Conservation (phyloP, 169 alveolate species). For the Plasmodium chabaudi region DNA sequence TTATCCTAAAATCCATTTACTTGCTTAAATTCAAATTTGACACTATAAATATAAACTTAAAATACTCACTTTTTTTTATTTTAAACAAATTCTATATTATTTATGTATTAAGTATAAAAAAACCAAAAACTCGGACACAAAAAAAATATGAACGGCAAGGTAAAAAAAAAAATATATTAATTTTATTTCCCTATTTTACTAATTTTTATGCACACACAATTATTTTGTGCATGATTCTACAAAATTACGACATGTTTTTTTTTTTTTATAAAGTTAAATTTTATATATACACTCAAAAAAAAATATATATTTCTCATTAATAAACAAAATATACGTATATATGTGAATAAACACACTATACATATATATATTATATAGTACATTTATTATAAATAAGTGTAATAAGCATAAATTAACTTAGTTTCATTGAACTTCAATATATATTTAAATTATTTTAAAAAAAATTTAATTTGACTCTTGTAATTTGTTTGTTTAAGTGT, state of each 20-base stretch:
- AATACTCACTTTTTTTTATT: not conserved
- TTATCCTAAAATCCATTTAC: no score
- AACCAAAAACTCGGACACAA: not conserved
- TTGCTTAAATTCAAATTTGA: no score
- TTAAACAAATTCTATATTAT: not conserved
- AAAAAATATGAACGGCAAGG: not conserved
- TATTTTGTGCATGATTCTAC: constrained; percentile 23
- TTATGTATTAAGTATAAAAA: not conserved
- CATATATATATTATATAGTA: no score
- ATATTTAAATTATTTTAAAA: no score
- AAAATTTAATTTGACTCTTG: no score
- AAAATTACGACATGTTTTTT: constrained; percentile 13
- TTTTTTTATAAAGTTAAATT: not conserved
- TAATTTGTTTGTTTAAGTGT: no score
- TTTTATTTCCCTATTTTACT: not conserved
- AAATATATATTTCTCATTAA: no score
- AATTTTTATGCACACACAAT: constrained; percentile 12
- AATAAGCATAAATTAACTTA: no score
- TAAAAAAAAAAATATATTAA: not conserved
- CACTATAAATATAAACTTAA: not conserved
- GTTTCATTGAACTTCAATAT: no score
- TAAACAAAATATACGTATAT: constrained; percentile 1
- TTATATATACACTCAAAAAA: no score
- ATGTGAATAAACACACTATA: no score
- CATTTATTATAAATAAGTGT: no score